phyloP scores from a whole-genome alignment of 176 grass and related monocot genomes.

The Carex cristatella region DNA sequence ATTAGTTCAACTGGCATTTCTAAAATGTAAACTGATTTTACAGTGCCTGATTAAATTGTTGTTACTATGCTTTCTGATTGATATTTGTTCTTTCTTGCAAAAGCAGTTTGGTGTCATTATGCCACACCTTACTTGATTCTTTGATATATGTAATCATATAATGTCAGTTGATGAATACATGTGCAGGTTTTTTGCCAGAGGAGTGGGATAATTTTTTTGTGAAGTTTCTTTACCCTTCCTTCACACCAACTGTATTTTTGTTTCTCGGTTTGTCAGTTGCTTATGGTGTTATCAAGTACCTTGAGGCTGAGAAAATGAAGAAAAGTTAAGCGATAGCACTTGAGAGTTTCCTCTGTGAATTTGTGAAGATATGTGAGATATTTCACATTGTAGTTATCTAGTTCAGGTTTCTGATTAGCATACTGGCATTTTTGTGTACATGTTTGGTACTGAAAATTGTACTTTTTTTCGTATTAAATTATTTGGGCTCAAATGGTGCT shows the following conservation, averaged over 20 bases:
- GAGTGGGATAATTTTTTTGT: constrained; percentile 84
- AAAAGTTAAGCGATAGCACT: background rate
- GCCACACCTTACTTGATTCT: background rate
- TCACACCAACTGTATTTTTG: constrained; percentile 77
- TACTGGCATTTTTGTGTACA: background rate
- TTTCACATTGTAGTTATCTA: background rate
- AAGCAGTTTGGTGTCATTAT: background rate
- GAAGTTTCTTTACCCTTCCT: constrained; percentile 82
- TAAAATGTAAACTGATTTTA: background rate
- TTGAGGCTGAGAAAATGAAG: constrained; percentile 77
- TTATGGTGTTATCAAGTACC: constrained; percentile 85
- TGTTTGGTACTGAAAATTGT: background rate
- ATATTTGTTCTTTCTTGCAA: background rate
- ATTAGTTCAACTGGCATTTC: background rate
- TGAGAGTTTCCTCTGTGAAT: background rate
- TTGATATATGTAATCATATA: background rate
- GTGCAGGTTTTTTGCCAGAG: constrained; percentile 74
- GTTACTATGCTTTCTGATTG: background rate
- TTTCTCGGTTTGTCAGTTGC: constrained; percentile 61
- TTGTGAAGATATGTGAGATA: background rate
- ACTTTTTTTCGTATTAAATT: background rate
- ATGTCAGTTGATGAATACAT: background rate
- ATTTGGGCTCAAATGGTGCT: background rate
- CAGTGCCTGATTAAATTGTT: background rate
- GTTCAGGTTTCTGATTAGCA: constrained; percentile 1